These are phyloP conservation scores for Sambucus nigra DNA, from an alignment of 129 eudicot species.

Conservation along the genomic window DNA sequence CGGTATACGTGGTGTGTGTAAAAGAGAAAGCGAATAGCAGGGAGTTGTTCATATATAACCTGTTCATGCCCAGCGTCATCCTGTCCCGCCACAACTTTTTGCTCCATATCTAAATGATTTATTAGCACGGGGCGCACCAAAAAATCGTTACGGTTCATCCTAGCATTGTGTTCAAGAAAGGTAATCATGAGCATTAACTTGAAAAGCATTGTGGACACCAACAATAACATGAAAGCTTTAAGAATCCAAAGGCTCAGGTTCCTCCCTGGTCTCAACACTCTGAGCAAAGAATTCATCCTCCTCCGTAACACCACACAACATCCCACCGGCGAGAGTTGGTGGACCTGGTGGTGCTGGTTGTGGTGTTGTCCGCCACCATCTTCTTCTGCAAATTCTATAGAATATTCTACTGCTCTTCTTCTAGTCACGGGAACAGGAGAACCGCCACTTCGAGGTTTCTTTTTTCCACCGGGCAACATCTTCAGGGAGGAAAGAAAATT, in stretches of 20 bases:
- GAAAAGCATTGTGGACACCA: slow-evolving; percentile 8
- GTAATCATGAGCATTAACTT: slow-evolving; percentile 16
- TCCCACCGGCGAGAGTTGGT: slow-evolving; percentile 6
- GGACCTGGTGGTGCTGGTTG: background rate
- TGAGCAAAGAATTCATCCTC: slow-evolving; percentile 13
- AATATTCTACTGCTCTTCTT: slow-evolving; percentile 5
- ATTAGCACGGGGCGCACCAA: slow-evolving; percentile 6
- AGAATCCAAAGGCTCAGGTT: slow-evolving; percentile 14
- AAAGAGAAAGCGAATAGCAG: too few relatives aligned
- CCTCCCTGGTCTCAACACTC: slow-evolving; percentile 14
- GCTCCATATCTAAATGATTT: background rate
- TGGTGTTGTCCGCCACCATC: slow-evolving; percentile 10
- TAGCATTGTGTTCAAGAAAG: slow-evolving; percentile 9
- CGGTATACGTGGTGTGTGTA: too few relatives aligned
- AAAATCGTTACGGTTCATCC: slow-evolving; percentile 12
- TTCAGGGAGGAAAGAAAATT: background rate
- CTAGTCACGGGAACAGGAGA: background rate
- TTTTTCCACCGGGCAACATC: slow-evolving; percentile 1
- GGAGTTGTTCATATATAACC: too few relatives aligned
- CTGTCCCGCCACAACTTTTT: background rate
- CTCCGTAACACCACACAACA: background rate
- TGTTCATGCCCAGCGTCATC: background rate
- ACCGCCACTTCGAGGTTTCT: background rate
- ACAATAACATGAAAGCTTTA: slow-evolving; percentile 9
- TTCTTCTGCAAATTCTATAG: slow-evolving; percentile 4